Percentiles rank a stretch among this genome's conserved stretches.
Conservation (phyloP, 2,329 filamentous ascomycete species). For the Neopestalotiopsis clavispora region DNA sequence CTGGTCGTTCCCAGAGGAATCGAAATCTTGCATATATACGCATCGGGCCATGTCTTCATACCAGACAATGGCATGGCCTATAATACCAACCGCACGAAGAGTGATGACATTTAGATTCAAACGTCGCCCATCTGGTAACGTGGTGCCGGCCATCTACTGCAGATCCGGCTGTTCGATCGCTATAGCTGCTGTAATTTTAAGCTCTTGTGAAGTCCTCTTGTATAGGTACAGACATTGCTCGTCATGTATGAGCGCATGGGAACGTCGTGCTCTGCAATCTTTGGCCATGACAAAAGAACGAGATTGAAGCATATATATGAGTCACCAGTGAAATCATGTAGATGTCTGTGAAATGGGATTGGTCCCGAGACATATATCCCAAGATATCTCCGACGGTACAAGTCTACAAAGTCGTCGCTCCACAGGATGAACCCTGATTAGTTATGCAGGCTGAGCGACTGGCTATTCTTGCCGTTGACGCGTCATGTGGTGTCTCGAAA, state of each 20-base stretch:
- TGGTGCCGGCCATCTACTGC: neutral
- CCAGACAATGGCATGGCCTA: neutral
- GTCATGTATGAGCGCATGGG: too few species aligned
- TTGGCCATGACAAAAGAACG: too few species aligned
- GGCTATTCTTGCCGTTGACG: neutral
- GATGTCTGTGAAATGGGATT: too few species aligned
- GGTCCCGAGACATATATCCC: neutral
- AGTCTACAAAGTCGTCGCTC: neutral
- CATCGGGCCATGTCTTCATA: neutral
- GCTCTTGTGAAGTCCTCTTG: neutral
- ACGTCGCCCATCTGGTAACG: neutral
- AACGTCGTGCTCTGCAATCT: neutral
- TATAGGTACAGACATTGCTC: too few species aligned
- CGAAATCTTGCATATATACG: slow-evolving; percentile 16
- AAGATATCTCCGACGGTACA: neutral
- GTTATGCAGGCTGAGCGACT: neutral
- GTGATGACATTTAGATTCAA: slow-evolving; percentile 5
- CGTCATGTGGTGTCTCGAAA: too few species aligned
- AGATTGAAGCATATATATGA: too few species aligned
- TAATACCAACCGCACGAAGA: slow-evolving; percentile 7
- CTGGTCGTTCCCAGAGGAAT: slow-evolving; percentile 1
- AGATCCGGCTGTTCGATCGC: slow-evolving; percentile 10
- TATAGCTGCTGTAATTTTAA: slow-evolving; percentile 5
- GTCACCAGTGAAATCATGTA: too few species aligned
- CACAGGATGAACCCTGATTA: neutral